Evolutionary conservation across 345 rosid species (phyloP).

Genomic region (Gossypium australe): DNA sequence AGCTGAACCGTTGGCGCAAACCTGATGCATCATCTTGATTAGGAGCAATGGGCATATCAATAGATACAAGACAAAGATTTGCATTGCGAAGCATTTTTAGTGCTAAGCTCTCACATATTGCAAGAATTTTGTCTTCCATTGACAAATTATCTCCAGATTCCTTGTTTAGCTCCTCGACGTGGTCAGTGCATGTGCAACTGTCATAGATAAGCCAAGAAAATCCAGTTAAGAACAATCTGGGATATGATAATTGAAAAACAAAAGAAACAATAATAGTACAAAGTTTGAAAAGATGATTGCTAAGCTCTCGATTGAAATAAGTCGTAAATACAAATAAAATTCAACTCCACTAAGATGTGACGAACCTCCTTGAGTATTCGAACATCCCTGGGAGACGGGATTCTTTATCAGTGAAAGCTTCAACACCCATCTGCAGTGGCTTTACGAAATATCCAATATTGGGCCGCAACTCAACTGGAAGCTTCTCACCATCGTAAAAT

Average conservation of each 20-base stretch:
- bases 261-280: neutral
- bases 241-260: neutral
- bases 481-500: slow-evolving; percentile 43
- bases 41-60: slow-evolving; percentile 69
- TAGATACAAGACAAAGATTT: slow-evolving; percentile 67
- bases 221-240: neutral
- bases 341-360: slow-evolving; percentile 8
- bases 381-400: slow-evolving; percentile 88
- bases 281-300: neutral
- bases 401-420: slow-evolving; percentile 50
- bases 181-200: slow-evolving; percentile 73
- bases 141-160: neutral
- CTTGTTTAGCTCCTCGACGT: slow-evolving; percentile 47
- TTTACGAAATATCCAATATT: slow-evolving; percentile 92
- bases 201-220: slow-evolving; percentile 10
- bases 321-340: neutral
- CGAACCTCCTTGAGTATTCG: slow-evolving; percentile 74
- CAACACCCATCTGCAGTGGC: slow-evolving; percentile 61
- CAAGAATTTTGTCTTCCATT: slow-evolving; percentile 58
- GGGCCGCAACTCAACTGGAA: slow-evolving; percentile 79
- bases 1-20: slow-evolving; percentile 69
- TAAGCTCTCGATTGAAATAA: neutral
- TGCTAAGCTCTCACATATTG: slow-evolving; percentile 66
- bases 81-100: slow-evolving; percentile 78
- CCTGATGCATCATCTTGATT: slow-evolving; percentile 79